These are phyloP conservation scores for Rhodomyrtus psidioides DNA, from an alignment of 441 rosid species.

Conservation along the genomic window DNA sequence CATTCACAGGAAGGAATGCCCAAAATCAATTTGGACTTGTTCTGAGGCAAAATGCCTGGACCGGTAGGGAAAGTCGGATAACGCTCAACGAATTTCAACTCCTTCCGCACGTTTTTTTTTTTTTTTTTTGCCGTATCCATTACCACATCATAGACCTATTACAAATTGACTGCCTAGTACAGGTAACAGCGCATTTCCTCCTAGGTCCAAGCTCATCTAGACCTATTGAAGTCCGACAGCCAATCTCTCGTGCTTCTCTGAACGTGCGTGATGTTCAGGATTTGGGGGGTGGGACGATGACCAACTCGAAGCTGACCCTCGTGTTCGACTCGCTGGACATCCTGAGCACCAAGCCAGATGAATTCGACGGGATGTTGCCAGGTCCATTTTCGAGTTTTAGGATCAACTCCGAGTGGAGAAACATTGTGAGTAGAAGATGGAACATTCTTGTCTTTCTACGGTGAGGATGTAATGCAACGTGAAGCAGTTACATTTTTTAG, in stretches of 20 bases:
- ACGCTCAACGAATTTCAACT: too few relatives aligned
- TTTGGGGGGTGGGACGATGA: fast-evolving
- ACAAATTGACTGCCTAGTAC: too few relatives aligned
- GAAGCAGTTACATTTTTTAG: too few relatives aligned
- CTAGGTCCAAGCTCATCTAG: too few relatives aligned
- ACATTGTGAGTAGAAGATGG: neutral
- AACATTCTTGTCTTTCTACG: neutral
- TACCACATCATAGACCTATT: too few relatives aligned
- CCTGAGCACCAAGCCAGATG: neutral
- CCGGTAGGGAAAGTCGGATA: too few relatives aligned
- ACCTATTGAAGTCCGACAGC: neutral
- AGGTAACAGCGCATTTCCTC: too few relatives aligned
- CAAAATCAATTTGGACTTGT: neutral
- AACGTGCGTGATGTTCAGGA: neutral
- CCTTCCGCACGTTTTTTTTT: too few relatives aligned
- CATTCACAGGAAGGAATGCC: neutral
- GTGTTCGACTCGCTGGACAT: neutral
- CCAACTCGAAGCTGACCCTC: neutral
- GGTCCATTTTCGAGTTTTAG: neutral
- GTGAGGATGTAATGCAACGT: too few relatives aligned
- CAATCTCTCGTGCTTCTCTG: neutral
- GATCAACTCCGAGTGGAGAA: neutral
- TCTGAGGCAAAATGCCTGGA: too few relatives aligned
- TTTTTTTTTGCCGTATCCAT: too few relatives aligned
- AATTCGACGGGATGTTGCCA: neutral